Percentiles rank a stretch among this genome's conserved stretches.
Conservation (phyloP, 805 yeast species). For the Spencermartinsiella europaea region DNA sequence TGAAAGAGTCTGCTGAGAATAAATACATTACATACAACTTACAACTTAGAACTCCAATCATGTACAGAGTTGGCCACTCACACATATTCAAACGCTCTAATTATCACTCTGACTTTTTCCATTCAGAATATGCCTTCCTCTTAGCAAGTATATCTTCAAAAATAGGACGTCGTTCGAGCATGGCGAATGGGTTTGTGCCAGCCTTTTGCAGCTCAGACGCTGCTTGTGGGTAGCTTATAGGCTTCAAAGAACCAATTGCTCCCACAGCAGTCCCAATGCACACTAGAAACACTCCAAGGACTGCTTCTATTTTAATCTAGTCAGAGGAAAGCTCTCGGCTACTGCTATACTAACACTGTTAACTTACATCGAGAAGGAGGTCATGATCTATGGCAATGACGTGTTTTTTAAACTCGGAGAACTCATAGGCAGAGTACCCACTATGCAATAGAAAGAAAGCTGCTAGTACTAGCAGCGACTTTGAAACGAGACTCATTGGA, state of each 20-base stretch:
- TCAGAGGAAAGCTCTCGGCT: background rate
- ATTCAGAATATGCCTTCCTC: slow-evolving; percentile 39
- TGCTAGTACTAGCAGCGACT: slow-evolving; percentile 16
- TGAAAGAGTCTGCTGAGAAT: no score
- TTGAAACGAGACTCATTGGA: slow-evolving; percentile 10
- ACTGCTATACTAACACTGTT: background rate
- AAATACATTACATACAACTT: no score
- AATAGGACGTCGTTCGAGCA: slow-evolving; percentile 45
- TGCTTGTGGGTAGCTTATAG: slow-evolving; percentile 46
- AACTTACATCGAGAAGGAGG: slow-evolving; percentile 22
- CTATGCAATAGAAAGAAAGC: slow-evolving; percentile 19
- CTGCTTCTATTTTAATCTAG: slow-evolving; percentile 45
- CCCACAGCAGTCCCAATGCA: slow-evolving; percentile 33
- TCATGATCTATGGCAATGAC: slow-evolving; percentile 6
- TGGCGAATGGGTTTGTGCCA: slow-evolving; percentile 45
- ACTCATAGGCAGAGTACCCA: slow-evolving; percentile 27
- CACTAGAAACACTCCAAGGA: slow-evolving; percentile 42
- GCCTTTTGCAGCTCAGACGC: slow-evolving; percentile 42
- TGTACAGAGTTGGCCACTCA: no score
- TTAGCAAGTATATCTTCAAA: slow-evolving; percentile 46
- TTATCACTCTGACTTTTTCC: no score
- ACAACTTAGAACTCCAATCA: no score
- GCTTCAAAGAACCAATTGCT: slow-evolving; percentile 37
- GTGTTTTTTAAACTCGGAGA: slow-evolving; percentile 19
- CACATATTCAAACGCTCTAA: no score